Evolutionary conservation across 495 filamentous ascomycete species (phyloP), one percentile per base, ranked within the genome.

Genomic region (Clohesyomyces aquaticus): DNA sequence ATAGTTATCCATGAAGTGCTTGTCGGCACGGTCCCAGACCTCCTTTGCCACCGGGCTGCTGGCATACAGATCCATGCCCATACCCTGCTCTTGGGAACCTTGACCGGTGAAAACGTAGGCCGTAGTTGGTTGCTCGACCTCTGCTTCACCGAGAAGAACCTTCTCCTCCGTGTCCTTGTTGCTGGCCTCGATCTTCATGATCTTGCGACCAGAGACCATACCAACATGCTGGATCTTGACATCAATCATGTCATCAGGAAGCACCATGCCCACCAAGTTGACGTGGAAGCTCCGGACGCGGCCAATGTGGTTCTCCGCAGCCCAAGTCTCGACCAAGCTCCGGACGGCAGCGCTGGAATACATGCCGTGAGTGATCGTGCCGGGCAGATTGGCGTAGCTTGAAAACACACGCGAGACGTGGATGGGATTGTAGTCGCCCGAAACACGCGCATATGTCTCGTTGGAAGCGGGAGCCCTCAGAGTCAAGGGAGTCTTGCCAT

Each of bases 361-460:
- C 94, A 99, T 99, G 61, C 94, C 94, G 74, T 99, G 93, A 1
- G 93, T 97, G 74, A 98, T 98, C 27, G 93, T 98, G 32, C 93
- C 93, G 0, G 90, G 91, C 19, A 99, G 85, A 75, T 90, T 93
- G 73, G 93, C 94, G 72, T 98, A 99, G 75, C 83, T 89, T 16
- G 95, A 86, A 79, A 99, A 99, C 38, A 96, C 91, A 53, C 93
- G 87, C 1, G 94, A 97, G 46, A 98, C 94, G 79, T 99, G 94
- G 65, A 99, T 99, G 9, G 94, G 94, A 73, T 99, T 99, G 81
- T 91, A 98, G 71, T 99, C 94, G 22, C 95, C 95, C 45, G 95
- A 98, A 28, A 99, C 95, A 55, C 90, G 88, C 48, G 95, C 95
- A 69, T 99, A 99, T 9, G 89, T 96, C 81, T 98, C 95, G 73